Evolutionary conservation across 169 alveolate species (phyloP), one percentile per base, ranked within the genome.

Genomic region (Plasmodium malariae): DNA sequence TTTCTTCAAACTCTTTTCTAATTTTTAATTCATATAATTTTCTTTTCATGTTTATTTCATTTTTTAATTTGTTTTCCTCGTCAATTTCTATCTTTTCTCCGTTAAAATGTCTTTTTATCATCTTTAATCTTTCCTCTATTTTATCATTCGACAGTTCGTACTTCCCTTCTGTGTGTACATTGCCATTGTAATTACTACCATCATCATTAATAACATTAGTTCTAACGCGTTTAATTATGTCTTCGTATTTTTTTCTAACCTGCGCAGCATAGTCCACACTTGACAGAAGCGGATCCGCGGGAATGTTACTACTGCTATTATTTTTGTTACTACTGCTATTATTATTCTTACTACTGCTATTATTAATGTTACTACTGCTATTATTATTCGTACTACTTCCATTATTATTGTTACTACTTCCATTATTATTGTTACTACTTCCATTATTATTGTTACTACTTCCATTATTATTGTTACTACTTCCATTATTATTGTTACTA

Each of bases 1-100:
- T 83, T 30, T 83, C 91, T 60, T 83, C 51, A 83, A 83, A 83
- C 1, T 83, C 72, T 83, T 67, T 69, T 36, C 91, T 30, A 67
- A 83, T 83, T 57, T 83, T 83, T 54, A 68, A 51, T 43, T 83
- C 91, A 59, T 83, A 83, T 40, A 83, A 19, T 43, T 68, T 83
- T 59, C 91, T 83, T 48, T 68, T 83, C 43, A 34, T 2, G 28
- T 67, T 54, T 1, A 83, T 67, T 55, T 83, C 91, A 55, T 83
- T 45, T 60, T 60, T 83, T 48, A 83, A 12, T 67, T 59, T 68
- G 17, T 83, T 32, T 37, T 83, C 85, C 12, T 65, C 83, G 19
- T 51, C 85, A 6, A 54, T 69, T 67, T 83, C 34, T n/a, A 67
- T 51, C 36, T 83, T 69, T 14, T 83, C 73, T 54, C 55, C 49